Conservation (phyloP, 164 flowering plant species). For the Platanus orientalis region DNA sequence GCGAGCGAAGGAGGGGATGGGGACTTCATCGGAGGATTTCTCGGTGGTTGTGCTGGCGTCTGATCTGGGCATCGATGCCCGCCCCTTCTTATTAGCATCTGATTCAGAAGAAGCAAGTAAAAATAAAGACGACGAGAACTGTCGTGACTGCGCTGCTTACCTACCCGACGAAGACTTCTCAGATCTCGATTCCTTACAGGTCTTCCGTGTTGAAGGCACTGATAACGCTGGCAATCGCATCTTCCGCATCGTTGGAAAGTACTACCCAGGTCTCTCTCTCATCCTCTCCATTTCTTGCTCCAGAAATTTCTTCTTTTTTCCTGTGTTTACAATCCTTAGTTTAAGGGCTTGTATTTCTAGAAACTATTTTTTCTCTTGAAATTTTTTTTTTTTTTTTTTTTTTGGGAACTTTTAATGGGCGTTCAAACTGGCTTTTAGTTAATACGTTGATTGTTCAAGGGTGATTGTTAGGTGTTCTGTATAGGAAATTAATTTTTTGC, state of each 20-base stretch:
- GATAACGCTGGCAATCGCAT: slow-evolving; percentile 75
- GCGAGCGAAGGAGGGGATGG: slow-evolving; percentile 23
- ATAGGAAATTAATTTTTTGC: no score
- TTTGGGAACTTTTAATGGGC: no score
- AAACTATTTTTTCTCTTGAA: neutral
- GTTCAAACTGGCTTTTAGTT: no score
- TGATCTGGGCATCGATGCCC: slow-evolving; percentile 72
- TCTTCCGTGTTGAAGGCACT: slow-evolving; percentile 52
- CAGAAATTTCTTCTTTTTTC: no score
- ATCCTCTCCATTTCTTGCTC: no score
- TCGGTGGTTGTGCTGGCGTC: slow-evolving; percentile 80
- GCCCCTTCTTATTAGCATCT: slow-evolving; percentile 46
- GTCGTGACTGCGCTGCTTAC: slow-evolving; percentile 73
- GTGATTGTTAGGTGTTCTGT: no score
- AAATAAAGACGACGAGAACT: slow-evolving; percentile 36
- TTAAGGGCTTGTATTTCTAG: no score
- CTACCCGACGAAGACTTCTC: slow-evolving; percentile 70
- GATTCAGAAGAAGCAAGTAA: slow-evolving; percentile 11
- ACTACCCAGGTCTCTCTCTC: slow-evolving; percentile 61
- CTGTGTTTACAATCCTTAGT: no score
- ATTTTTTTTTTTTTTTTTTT: no score
- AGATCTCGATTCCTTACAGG: slow-evolving; percentile 68
- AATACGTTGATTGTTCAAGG: no score
- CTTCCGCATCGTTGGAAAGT: slow-evolving; percentile 80
- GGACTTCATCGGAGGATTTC: slow-evolving; percentile 50